phyloP scores from a whole-genome alignment of 495 filamentous ascomycete genomes.

The Glarea lozoyensis region DNA sequence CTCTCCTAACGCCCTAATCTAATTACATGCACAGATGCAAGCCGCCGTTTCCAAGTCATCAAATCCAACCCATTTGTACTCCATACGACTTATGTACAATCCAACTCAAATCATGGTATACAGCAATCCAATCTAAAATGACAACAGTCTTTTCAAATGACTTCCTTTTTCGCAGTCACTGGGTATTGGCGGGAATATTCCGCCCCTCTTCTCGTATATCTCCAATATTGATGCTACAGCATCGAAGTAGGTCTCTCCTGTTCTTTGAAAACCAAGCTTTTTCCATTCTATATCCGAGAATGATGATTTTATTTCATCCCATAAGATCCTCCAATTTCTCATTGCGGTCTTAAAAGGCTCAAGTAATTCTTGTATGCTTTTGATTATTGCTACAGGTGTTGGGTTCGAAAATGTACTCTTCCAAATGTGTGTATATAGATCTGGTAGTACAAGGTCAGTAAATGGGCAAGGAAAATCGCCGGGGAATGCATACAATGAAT shows the following conservation, averaged over 20 bases:
- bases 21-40: too few relatives aligned
- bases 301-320: conserved; percentile 17
- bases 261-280: conserved; percentile 19
- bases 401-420: conserved; percentile 16
- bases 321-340: conserved; percentile 18
- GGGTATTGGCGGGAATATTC: conserved; percentile 7
- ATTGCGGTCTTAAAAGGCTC: conserved; percentile 17
- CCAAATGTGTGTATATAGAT: conserved; percentile 21
- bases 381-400: conserved; percentile 1
- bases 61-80: too few relatives aligned
- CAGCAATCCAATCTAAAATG: conserved; percentile 4
- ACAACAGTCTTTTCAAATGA: conserved; percentile 18
- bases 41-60: too few relatives aligned
- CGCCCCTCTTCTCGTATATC: conserved; percentile 10
- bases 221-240: conserved; percentile 9
- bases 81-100: too few relatives aligned
- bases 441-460: neutral
- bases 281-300: conserved; percentile 12
- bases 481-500: conserved; percentile 15
- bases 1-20: too few relatives aligned
- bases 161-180: conserved; percentile 19
- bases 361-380: conserved; percentile 4
- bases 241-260: conserved; percentile 17
- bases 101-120: too few relatives aligned
- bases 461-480: neutral